Conservation (phyloP, 2,329 filamentous ascomycete species). For the Calonectria pauciramosa region DNA sequence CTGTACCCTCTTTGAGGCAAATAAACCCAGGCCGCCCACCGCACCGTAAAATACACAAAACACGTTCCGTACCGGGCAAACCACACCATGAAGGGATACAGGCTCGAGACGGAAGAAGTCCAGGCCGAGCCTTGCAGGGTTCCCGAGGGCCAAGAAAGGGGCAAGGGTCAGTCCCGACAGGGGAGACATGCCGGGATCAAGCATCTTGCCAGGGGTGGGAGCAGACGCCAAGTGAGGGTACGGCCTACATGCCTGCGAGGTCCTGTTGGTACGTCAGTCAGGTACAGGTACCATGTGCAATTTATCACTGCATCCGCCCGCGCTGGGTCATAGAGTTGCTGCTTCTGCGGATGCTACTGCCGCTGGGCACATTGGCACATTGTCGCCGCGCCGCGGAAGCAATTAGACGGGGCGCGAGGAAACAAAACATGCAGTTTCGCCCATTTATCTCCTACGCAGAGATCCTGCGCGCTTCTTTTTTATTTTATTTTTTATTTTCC, state of each 20-base stretch:
- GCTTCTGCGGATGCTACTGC: neutral
- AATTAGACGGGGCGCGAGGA: neutral
- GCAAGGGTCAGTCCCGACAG: slow-evolving; percentile 3
- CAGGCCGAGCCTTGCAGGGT: slow-evolving; percentile 3
- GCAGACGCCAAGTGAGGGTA: slow-evolving; percentile 1
- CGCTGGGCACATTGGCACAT: neutral
- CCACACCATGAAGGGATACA: slow-evolving; percentile 10
- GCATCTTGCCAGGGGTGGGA: slow-evolving; percentile 4
- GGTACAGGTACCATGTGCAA: slow-evolving; percentile 2
- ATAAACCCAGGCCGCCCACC: slow-evolving; percentile 3
- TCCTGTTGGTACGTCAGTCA: neutral
- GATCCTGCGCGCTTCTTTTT: neutral
- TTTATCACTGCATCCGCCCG: slow-evolving; percentile 3
- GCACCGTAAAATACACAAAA: neutral
- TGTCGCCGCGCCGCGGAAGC: neutral
- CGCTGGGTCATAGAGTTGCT: neutral
- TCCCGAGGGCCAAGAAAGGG: slow-evolving; percentile 8
- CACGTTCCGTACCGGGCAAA: slow-evolving; percentile 1
- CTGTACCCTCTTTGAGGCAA: neutral
- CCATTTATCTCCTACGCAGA: neutral
- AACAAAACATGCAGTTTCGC: neutral
- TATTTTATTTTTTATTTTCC: neutral
- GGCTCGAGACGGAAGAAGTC: slow-evolving; percentile 10
- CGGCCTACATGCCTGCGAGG: neutral
- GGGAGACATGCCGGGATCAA: slow-evolving; percentile 7